Conservation (phyloP, 2,329 filamentous ascomycete genomes). For the Cladophialophora yegresii region DNA sequence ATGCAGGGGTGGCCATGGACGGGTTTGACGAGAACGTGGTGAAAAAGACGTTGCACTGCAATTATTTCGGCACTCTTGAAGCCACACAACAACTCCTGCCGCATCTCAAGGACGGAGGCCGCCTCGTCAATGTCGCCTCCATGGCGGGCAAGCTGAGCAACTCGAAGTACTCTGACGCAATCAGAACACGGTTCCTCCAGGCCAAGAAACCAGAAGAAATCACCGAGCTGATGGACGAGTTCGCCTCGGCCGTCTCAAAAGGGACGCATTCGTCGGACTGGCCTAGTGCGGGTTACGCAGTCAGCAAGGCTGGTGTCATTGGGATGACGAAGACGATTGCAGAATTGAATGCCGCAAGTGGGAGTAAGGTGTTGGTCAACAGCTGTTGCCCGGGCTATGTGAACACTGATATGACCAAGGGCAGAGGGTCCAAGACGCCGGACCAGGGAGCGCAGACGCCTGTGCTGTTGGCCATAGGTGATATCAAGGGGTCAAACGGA, state of each 20-base stretch:
- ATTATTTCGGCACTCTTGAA: conserved; percentile 57
- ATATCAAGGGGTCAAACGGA: conserved; percentile 43
- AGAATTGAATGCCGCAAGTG: conserved; percentile 40
- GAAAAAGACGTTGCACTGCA: conserved; percentile 52
- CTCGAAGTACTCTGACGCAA: conserved; percentile 48
- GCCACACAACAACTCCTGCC: conserved; percentile 51
- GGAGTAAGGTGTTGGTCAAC: conserved; percentile 44
- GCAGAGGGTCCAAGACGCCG: conserved; percentile 45
- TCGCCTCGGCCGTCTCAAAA: conserved; percentile 50
- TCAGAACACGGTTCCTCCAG: conserved; percentile 49
- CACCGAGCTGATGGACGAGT: conserved; percentile 54
- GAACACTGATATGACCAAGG: conserved; percentile 52
- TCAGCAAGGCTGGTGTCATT: conserved; percentile 51
- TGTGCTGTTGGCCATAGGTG: conserved; percentile 47
- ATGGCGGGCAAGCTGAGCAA: conserved; percentile 47
- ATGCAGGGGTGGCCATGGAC: conserved; percentile 53
- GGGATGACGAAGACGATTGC: conserved; percentile 47
- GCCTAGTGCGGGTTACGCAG: conserved; percentile 54
- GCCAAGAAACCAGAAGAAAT: conserved; percentile 48
- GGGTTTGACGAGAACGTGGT: conserved; percentile 54
- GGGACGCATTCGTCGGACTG: conserved; percentile 52
- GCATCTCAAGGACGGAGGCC: conserved; percentile 48
- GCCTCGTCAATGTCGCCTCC: conserved; percentile 55
- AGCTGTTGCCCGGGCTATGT: conserved; percentile 51
- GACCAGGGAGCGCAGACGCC: conserved; percentile 51